These are phyloP conservation scores for Pythium rishiriense DNA, from an alignment of 352 stramenopile species.

Conservation along the genomic window DNA sequence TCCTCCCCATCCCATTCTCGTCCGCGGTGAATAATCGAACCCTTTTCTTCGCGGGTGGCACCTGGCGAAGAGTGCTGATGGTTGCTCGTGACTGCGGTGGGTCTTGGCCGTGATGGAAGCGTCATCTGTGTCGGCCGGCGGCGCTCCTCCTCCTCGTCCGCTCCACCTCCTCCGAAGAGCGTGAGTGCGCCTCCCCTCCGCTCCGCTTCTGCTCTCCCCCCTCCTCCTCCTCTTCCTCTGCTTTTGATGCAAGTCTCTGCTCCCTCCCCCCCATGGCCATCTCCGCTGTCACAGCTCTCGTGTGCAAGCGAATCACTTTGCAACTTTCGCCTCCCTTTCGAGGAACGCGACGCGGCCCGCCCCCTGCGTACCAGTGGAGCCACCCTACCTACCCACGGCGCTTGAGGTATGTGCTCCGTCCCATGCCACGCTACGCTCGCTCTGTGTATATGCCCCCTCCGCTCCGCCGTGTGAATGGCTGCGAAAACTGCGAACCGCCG, in stretches of 20 bases:
- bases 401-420: constrained; percentile 9
- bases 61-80: not conserved
- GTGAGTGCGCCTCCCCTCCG: not conserved
- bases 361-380: not conserved
- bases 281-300: not conserved
- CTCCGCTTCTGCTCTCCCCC: constrained; percentile 12
- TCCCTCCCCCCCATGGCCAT: not conserved
- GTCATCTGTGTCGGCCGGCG: constrained; percentile 7
- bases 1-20: constrained; percentile 1
- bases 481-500: constrained; percentile 15
- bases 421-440: not conserved
- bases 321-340: constrained; percentile 39
- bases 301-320: constrained; percentile 24
- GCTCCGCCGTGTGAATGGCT: not conserved
- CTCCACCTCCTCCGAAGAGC: not conserved
- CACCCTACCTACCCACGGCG: constrained; percentile 1
- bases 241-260: not conserved
- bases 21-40: constrained; percentile 31
- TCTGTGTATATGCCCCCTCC: not conserved
- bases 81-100: not conserved
- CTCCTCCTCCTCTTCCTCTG: not conserved
- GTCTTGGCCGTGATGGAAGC: constrained; percentile 17
- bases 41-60: constrained; percentile 13
- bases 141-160: not conserved
- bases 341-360: constrained; percentile 24